Percentiles rank a stretch among this genome's conserved stretches.
These are phyloP conservation scores for Talaromyces piceae DNA, from an alignment of 2,329 filamentous ascomycete genomes.

Conservation along the genomic window DNA sequence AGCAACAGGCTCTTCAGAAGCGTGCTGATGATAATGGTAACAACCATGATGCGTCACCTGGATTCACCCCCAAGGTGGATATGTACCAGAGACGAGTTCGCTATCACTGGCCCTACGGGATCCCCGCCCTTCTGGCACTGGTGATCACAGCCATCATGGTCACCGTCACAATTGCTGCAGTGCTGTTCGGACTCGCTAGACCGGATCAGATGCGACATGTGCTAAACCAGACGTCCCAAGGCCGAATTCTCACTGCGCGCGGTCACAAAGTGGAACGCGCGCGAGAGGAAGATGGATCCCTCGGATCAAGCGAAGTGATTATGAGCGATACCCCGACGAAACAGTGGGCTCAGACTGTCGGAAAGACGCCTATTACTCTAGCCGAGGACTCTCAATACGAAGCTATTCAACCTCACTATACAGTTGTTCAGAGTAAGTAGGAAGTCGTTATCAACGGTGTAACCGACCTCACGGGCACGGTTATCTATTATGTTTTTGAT, in stretches of 20 bases:
- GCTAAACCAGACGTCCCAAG: conserved; percentile 2
- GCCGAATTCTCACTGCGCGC: not conserved
- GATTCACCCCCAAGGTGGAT: not conserved
- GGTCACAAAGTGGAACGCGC: not conserved
- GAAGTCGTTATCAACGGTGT: too few relatives aligned
- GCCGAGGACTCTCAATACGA: not conserved
- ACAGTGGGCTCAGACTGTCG: not conserved
- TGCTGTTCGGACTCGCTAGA: not conserved
- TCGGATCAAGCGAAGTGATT: not conserved
- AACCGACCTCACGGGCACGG: too few relatives aligned
- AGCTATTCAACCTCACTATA: not conserved
- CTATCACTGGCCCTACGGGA: not conserved
- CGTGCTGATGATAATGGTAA: not conserved
- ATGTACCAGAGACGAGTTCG: not conserved
- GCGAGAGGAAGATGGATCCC: not conserved
- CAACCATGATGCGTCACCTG: not conserved
- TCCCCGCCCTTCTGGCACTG: not conserved
- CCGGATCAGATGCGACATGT: not conserved
- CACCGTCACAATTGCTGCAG: not conserved
- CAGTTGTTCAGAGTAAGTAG: not conserved
- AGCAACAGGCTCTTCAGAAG: not conserved
- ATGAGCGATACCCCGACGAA: not conserved
- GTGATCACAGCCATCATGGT: not conserved
- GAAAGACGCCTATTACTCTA: not conserved
- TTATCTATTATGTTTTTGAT: too few relatives aligned